Conservation (phyloP, 805 yeast genomes). For the Kuraishia borneana region DNA sequence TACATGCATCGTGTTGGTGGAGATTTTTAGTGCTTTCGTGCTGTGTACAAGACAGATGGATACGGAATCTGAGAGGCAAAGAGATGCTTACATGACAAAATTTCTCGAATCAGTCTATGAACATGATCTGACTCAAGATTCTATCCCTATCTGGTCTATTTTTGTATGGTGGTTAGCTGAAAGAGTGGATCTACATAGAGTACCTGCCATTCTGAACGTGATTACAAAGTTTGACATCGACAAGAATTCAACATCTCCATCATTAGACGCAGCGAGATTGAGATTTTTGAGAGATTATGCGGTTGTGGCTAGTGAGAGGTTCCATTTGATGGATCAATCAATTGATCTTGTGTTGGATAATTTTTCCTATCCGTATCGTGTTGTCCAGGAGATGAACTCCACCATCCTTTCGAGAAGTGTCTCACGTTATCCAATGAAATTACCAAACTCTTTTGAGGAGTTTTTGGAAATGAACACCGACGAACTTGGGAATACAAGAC, state of each 20-base stretch:
- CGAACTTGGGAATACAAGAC: slow-evolving; percentile 17
- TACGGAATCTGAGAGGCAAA: slow-evolving; percentile 16
- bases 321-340: slow-evolving; percentile 33
- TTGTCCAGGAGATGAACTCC: slow-evolving; percentile 62
- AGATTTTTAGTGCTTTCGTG: slow-evolving; percentile 55
- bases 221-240: slow-evolving; percentile 37
- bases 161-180: slow-evolving; percentile 66
- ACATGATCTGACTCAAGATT: slow-evolving; percentile 63
- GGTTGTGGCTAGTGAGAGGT: slow-evolving; percentile 28
- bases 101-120: slow-evolving; percentile 37
- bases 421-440: slow-evolving; percentile 28
- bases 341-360: slow-evolving; percentile 33
- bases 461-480: slow-evolving; percentile 27
- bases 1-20: slow-evolving; percentile 65
- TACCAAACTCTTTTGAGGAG: slow-evolving; percentile 23
- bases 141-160: slow-evolving; percentile 61
- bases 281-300: slow-evolving; percentile 36
- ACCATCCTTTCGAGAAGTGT: slow-evolving; percentile 39
- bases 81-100: slow-evolving; percentile 34
- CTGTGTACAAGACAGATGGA: slow-evolving; percentile 34
- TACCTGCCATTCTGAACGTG: slow-evolving; percentile 34
- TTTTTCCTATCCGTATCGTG: slow-evolving; percentile 58
- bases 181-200: slow-evolving; percentile 57
- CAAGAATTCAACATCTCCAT: slow-evolving; percentile 45
- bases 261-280: slow-evolving; percentile 51